Evolutionary conservation across 495 filamentous ascomycete species (phyloP).

Genomic region (Penicillium simplicissimum): DNA sequence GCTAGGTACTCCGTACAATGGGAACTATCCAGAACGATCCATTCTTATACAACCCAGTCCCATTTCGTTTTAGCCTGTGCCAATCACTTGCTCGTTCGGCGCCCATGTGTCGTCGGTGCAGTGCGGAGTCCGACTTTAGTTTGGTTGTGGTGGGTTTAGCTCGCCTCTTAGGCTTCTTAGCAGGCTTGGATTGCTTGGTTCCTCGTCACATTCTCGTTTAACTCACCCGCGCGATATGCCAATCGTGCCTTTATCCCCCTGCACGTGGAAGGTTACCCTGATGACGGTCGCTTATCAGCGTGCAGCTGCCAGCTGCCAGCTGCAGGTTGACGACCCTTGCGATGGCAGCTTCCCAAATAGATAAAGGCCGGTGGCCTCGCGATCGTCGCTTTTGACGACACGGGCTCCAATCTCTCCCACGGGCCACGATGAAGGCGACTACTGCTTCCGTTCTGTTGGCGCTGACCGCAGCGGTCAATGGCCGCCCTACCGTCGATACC

Average conservation of each 20-base stretch:
- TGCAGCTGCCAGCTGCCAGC: background rate
- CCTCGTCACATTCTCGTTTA: background rate
- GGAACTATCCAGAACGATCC: background rate
- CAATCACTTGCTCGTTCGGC: slow-evolving; percentile 1
- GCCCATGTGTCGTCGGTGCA: slow-evolving; percentile 6
- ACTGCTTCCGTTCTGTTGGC: slow-evolving; percentile 23
- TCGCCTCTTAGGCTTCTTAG: background rate
- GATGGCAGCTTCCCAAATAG: background rate
- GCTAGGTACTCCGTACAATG: background rate
- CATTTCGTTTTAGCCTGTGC: background rate
- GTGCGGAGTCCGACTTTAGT: slow-evolving; percentile 7
- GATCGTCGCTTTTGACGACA: background rate
- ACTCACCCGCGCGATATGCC: background rate
- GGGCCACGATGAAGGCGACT: slow-evolving; percentile 21
- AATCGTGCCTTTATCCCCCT: background rate
- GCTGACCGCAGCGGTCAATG: slow-evolving; percentile 26
- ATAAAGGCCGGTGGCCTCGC: slow-evolving; percentile 7
- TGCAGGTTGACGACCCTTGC: background rate
- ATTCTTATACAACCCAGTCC: background rate
- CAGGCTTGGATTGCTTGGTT: background rate
- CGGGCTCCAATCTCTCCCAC: slow-evolving; percentile 10
- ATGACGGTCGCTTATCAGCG: background rate
- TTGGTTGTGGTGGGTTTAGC: background rate
- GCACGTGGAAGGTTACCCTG: background rate
- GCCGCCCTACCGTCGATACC: slow-evolving; percentile 37